These are phyloP conservation scores for Candida pseudoglaebosa DNA, from an alignment of 805 yeast species.

Conservation along the genomic window DNA sequence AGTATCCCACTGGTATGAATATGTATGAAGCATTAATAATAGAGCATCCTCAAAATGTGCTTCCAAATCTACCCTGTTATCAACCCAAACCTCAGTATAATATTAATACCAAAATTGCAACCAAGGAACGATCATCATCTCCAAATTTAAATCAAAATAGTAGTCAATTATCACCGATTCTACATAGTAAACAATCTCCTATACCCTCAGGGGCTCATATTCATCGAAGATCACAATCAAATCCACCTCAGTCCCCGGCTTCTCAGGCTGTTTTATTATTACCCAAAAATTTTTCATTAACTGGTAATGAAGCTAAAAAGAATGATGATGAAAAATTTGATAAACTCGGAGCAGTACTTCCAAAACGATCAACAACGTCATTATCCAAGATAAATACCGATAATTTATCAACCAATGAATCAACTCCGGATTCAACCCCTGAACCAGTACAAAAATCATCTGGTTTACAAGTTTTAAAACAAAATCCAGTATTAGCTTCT, in stretches of 20 bases:
- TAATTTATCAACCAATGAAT: background rate
- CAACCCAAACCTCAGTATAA: slow-evolving; percentile 33
- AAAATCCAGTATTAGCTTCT: background rate
- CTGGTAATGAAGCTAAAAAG: slow-evolving; percentile 4
- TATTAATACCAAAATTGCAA: slow-evolving; percentile 2
- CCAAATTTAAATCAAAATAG: slow-evolving; percentile 12
- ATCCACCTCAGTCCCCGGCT: slow-evolving; percentile 19
- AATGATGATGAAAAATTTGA: background rate
- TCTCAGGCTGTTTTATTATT: slow-evolving; percentile 46
- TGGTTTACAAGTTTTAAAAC: background rate
- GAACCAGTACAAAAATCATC: background rate
- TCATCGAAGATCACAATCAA: slow-evolving; percentile 32
- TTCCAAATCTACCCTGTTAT: slow-evolving; percentile 12
- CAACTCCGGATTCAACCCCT: background rate
- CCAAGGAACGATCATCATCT: slow-evolving; percentile 24
- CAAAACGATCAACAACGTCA: background rate
- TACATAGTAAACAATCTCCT: slow-evolving; percentile 14
- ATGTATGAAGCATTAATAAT: slow-evolving; percentile 62
- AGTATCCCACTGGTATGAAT: slow-evolving; percentile 65
- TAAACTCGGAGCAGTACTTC: background rate
- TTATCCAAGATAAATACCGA: background rate
- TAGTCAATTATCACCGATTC: slow-evolving; percentile 1
- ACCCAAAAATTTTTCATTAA: slow-evolving; percentile 44
- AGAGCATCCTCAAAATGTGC: slow-evolving; percentile 25
- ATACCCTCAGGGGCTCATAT: slow-evolving; percentile 10